Evolutionary conservation across 768 basidiomycete genomes (phyloP), one percentile per base, ranked within the genome.

Genomic region (Suillus spraguei): DNA sequence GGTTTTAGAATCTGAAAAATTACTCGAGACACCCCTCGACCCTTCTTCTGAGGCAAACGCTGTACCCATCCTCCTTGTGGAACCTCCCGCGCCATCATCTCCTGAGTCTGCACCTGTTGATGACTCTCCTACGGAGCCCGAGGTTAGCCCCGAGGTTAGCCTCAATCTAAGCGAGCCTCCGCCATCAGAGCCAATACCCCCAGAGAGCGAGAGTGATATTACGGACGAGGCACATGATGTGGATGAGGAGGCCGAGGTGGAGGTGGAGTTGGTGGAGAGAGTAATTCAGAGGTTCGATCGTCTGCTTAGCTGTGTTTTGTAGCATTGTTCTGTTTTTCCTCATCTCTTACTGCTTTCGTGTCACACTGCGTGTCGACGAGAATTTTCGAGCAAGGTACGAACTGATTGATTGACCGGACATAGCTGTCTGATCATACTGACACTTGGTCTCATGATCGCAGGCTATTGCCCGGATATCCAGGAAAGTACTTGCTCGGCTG

Each of bases 131-230:
- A 54, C 8, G 32, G 59, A 22, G 32, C 32, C 10, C 16, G 65
- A 70, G 50, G 61, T 46, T 6, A 11, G 62, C 9, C 32, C 10
- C 16, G 65, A 70, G 50, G 61, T 46, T 6, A 11, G 62, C 9
- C 67, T 75, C 35, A 72, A 75, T 50, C 62, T 76, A 61, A 73
- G 59, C 47, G 75, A 73, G 33, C 75, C 73, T 50, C 70, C 70
- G 14, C 70, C 74, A 33, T 73, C 75, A 47, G 74, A 75, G 44
- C 73, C 75, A 11, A 66, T 75, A 46, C 73, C 71, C 0, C 74
- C 74, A 61, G 74, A 75, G 64, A 76, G 67, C 60, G 72, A 74
- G 62, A 72, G 75, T 66, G 74, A 76, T 71, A 76, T 75, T 68
- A 72, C 74, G 65, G 75, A 76, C 47, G 73, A 76, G 60, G 70